Percentiles rank a stretch among this genome's conserved stretches.
Evolutionary conservation across 495 filamentous ascomycete species (phyloP).

Genomic region (Oidiodendron maius): DNA sequence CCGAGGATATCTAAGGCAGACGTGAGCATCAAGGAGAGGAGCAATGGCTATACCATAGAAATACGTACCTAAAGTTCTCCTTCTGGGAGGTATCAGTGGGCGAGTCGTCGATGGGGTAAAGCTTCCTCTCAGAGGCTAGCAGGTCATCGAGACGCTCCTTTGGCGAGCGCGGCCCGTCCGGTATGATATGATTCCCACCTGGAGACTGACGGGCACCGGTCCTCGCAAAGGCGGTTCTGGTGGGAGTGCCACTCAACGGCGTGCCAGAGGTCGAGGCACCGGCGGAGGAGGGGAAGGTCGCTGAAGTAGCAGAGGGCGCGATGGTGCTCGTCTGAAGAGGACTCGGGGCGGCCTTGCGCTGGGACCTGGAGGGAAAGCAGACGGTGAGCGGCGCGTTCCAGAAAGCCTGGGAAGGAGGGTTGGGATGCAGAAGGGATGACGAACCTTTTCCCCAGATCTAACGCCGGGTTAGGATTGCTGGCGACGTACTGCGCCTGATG

Average conservation of each 20-base stretch:
- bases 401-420: neutral
- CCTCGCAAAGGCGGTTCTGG: constrained; percentile 19
- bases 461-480: constrained; percentile 13
- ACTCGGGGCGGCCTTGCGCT: constrained; percentile 26
- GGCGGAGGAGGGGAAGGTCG: no score
- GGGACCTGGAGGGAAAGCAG: constrained; percentile 12
- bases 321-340: constrained; percentile 25
- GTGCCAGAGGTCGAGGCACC: constrained; percentile 17
- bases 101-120: constrained; percentile 17
- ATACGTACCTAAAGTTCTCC: constrained; percentile 12
- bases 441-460: constrained; percentile 14
- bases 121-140: constrained; percentile 21
- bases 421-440: constrained; percentile 7
- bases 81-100: constrained; percentile 7
- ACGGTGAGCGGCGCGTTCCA: constrained; percentile 5
- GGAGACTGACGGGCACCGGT: constrained; percentile 1
- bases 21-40: neutral
- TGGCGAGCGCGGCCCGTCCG: constrained; percentile 20
- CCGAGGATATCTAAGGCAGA: constrained; percentile 10
- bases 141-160: constrained; percentile 27
- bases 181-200: neutral
- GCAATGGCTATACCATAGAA: neutral
- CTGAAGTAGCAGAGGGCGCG: constrained; percentile 16
- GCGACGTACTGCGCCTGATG: constrained; percentile 15
- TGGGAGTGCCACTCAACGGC: constrained; percentile 19